Percentiles rank a stretch among this genome's conserved stretches.
Evolutionary conservation across 164 flowering plant genomes (phyloP).

Genomic region (Vitis rotundifolia): DNA sequence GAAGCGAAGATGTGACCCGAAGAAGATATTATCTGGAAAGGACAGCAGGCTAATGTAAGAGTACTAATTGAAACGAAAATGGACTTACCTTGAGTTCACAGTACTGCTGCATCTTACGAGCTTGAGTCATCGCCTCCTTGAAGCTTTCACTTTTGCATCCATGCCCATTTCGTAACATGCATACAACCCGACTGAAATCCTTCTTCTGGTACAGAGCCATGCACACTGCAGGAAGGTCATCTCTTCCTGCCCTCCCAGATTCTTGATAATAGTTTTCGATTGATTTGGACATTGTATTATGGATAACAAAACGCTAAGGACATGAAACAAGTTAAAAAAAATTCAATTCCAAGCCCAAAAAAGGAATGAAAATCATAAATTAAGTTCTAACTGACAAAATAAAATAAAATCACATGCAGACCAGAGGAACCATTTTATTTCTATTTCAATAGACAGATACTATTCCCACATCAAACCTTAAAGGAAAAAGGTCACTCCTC

Average conservation of each 20-base stretch:
- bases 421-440: too few relatives aligned
- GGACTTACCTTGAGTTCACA: conserved; percentile 83
- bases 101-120: conserved; percentile 79
- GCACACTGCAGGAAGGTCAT: conserved; percentile 74
- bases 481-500: too few relatives aligned
- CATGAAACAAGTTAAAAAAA: conserved; percentile 2
- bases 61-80: neutral
- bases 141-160: conserved; percentile 59
- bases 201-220: conserved; percentile 86
- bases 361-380: too few relatives aligned
- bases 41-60: too few relatives aligned
- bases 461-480: neutral
- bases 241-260: conserved; percentile 97
- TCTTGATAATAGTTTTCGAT: conserved; percentile 99
- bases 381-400: too few relatives aligned
- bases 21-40: too few relatives aligned
- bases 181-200: conserved; percentile 93
- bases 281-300: conserved; percentile 92
- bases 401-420: too few relatives aligned
- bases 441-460: neutral
- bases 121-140: conserved; percentile 79
- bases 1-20: too few relatives aligned
- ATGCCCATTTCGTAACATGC: conserved; percentile 80
- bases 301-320: conserved; percentile 86
- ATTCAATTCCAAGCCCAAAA: neutral